phyloP scores from a whole-genome alignment of 768 basidiomycete species.

The Dioszegia hungarica region DNA sequence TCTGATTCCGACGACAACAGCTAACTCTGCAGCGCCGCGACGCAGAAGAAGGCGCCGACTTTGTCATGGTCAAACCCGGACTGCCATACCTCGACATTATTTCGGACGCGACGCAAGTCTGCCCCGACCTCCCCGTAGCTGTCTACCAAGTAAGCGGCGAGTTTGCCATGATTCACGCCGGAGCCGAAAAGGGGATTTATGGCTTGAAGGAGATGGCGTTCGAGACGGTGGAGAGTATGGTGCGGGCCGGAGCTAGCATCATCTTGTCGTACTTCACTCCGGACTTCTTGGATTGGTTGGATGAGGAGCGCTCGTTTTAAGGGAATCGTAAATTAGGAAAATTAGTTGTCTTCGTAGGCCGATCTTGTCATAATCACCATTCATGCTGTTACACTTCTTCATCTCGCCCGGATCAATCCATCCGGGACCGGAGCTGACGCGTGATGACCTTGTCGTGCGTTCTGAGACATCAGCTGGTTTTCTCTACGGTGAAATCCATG shows the following conservation, averaged over 20 bases:
- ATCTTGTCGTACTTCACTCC: constrained; percentile 96
- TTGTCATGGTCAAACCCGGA: constrained; percentile 97
- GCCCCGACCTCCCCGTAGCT: constrained; percentile 84
- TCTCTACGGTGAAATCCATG: neutral
- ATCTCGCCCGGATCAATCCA: constrained; percentile 62
- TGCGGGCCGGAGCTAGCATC: constrained; percentile 84
- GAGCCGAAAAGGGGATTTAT: constrained; percentile 89
- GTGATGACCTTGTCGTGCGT: constrained; percentile 63
- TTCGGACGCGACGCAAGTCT: constrained; percentile 73
- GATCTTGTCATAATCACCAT: no score
- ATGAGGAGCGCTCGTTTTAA: constrained; percentile 25
- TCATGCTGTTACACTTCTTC: neutral
- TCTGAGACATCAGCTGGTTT: constrained; percentile 28
- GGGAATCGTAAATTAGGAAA: no score
- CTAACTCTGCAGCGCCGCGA: constrained; percentile 68
- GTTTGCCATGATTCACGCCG: constrained; percentile 94
- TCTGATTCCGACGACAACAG: neutral
- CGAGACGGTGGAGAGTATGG: constrained; percentile 83
- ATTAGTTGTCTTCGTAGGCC: no score
- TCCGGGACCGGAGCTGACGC: constrained; percentile 79
- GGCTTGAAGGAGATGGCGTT: constrained; percentile 88
- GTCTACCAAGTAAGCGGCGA: constrained; percentile 93
- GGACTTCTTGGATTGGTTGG: constrained; percentile 70
- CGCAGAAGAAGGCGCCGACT: constrained; percentile 84
- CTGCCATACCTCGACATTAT: constrained; percentile 96